These are phyloP conservation scores for Elsinoe necatrix DNA, from an alignment of 2,329 filamentous ascomycete genomes.

Conservation along the genomic window DNA sequence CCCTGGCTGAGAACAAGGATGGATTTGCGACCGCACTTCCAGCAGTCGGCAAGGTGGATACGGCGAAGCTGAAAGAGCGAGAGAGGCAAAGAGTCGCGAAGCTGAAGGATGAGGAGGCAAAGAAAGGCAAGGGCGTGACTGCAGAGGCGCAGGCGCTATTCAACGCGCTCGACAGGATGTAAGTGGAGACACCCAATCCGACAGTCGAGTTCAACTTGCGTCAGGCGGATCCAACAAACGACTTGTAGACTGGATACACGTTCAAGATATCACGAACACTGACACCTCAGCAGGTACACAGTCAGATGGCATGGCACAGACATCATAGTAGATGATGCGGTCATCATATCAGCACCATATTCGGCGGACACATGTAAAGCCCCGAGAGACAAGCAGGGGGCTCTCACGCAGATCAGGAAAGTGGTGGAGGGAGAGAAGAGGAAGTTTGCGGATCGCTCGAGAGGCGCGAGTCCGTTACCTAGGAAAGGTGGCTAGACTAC, in stretches of 20 bases:
- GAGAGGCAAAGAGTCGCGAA: slow-evolving; percentile 49
- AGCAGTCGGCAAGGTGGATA: slow-evolving; percentile 46
- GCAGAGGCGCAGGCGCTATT: slow-evolving; percentile 56
- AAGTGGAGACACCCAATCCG: slow-evolving; percentile 20
- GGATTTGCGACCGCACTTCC: slow-evolving; percentile 33
- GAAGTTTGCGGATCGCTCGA: slow-evolving; percentile 30
- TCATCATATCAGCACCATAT: slow-evolving; percentile 52
- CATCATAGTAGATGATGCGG: slow-evolving; percentile 54
- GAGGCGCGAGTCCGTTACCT: slow-evolving; percentile 12
- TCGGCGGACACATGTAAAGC: slow-evolving; percentile 46
- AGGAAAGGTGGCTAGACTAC: slow-evolving; percentile 8
- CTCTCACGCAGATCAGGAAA: slow-evolving; percentile 37
- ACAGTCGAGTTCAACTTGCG: background rate
- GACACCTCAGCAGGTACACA: slow-evolving; percentile 34
- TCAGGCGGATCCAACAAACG: background rate
- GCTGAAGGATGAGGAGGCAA: slow-evolving; percentile 50
- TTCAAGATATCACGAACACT: background rate
- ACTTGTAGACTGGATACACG: background rate
- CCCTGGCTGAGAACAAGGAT: slow-evolving; percentile 31
- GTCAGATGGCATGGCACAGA: slow-evolving; percentile 50
- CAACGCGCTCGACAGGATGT: slow-evolving; percentile 52
- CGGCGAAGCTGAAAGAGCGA: slow-evolving; percentile 45
- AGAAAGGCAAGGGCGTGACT: slow-evolving; percentile 52
- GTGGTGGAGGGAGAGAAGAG: slow-evolving; percentile 39
- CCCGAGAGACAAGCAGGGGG: slow-evolving; percentile 35